Conservation (phyloP, 108 stramenopile species). For the Fragilariopsis cylindrus region DNA sequence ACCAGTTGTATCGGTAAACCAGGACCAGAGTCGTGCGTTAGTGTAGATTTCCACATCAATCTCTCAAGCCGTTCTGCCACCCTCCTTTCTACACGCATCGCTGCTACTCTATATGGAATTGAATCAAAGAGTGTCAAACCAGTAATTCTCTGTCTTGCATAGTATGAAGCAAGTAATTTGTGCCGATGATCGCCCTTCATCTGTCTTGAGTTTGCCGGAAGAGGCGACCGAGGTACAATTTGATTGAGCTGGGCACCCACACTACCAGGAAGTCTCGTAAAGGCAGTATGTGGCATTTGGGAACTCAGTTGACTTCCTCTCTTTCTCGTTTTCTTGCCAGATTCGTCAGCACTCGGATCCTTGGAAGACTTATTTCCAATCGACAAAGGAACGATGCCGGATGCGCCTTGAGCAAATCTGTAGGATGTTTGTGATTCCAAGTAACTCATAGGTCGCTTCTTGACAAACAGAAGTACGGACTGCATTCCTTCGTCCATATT, state of each 20-base stretch:
- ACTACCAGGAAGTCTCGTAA: conserved; percentile 15
- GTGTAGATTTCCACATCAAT: conserved; percentile 20
- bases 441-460: conserved; percentile 3
- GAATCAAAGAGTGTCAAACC: conserved; percentile 41
- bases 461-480: conserved; percentile 29
- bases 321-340: conserved; percentile 38
- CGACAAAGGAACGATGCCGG: neutral
- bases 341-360: conserved; percentile 13
- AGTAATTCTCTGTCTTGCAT: conserved; percentile 16
- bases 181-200: conserved; percentile 21
- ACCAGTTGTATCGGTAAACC: conserved; percentile 28
- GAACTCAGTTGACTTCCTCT: conserved; percentile 14
- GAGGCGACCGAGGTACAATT: neutral
- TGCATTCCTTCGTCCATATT: conserved; percentile 8
- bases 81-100: conserved; percentile 29
- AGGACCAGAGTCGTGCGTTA: conserved; percentile 30
- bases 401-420: conserved; percentile 2
- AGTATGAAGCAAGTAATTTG: conserved; percentile 28
- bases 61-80: conserved; percentile 29
- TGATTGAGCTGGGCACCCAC: neutral
- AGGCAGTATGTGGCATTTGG: conserved; percentile 4
- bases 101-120: conserved; percentile 32
- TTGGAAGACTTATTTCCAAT: neutral
- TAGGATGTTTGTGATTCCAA: neutral
- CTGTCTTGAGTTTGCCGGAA: conserved; percentile 24